Percentiles rank a stretch among this genome's conserved stretches.
Conservation (phyloP, 2,329 filamentous ascomycete genomes). For the Blastomyces parvus region DNA sequence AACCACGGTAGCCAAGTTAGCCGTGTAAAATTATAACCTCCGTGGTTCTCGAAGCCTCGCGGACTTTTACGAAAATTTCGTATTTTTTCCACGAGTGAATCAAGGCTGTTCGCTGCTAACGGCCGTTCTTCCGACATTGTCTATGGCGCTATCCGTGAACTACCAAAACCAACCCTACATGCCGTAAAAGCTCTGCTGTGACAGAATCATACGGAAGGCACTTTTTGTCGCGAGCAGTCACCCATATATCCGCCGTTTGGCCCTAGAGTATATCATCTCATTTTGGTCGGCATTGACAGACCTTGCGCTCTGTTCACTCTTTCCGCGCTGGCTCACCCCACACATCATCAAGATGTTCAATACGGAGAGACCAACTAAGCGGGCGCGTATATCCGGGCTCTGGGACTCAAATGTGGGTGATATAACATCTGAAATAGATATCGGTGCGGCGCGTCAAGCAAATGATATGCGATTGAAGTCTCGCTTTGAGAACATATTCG, state of each 20-base stretch:
- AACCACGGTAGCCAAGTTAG: not conserved
- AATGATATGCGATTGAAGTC: conserved; percentile 67
- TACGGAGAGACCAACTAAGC: conserved; percentile 43
- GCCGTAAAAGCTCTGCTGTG: not conserved
- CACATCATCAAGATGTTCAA: not conserved
- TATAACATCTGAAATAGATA: conserved; percentile 15
- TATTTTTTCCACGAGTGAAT: too few relatives aligned
- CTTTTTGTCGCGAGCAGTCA: not conserved
- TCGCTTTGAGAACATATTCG: conserved; percentile 80
- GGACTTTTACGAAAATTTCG: not conserved
- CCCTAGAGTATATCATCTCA: too few relatives aligned
- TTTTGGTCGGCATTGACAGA: not conserved
- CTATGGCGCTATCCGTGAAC: not conserved
- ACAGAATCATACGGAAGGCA: not conserved
- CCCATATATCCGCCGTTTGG: not conserved
- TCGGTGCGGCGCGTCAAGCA: conserved; percentile 53
- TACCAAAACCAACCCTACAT: not conserved
- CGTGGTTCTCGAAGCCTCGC: not conserved
- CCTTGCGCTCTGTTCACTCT: not conserved
- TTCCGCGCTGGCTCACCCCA: not conserved
- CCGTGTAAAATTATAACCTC: not conserved
- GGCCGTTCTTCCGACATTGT: not conserved
- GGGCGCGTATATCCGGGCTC: conserved; percentile 42
- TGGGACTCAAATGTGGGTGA: not conserved
- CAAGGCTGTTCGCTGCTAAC: not conserved